Evolutionary conservation across 345 rosid species (phyloP).

Genomic region (Eucalyptus albens): DNA sequence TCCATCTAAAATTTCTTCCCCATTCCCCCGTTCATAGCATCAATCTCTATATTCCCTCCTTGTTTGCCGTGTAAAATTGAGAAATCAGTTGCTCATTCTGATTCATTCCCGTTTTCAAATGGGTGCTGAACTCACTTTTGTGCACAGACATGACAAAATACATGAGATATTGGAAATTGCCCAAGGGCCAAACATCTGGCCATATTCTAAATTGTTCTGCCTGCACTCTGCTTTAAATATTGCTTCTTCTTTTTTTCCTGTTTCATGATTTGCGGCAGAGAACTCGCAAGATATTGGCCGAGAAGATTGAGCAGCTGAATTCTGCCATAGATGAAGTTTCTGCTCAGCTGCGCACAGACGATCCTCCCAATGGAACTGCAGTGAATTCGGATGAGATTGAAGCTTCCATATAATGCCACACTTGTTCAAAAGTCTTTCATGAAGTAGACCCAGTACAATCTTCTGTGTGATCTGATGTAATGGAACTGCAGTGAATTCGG

Average conservation of each 20-base stretch:
- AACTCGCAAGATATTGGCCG: slow-evolving; percentile 18
- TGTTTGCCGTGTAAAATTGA: background rate
- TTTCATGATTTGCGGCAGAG: slow-evolving; percentile 8
- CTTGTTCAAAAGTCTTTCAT: background rate
- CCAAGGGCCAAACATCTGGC: background rate
- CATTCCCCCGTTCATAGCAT: background rate
- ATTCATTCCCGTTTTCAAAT: background rate
- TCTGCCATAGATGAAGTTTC: slow-evolving; percentile 34
- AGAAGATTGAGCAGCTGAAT: slow-evolving; percentile 40
- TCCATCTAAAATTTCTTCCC: background rate
- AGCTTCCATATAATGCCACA: slow-evolving; percentile 3
- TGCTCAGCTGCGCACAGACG: slow-evolving; percentile 19
- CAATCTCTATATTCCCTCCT: background rate
- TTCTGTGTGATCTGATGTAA: no score
- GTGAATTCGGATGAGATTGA: slow-evolving; percentile 6
- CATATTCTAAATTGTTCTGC: background rate
- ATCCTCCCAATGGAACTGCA: slow-evolving; percentile 5
- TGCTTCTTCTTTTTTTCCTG: background rate
- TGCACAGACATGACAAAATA: background rate
- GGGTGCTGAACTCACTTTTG: background rate
- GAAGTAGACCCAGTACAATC: background rate
- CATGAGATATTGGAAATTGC: background rate
- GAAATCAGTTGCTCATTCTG: background rate
- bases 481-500: background rate
- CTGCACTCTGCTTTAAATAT: background rate